phyloP scores from a whole-genome alignment of 495 filamentous ascomycete species.

The Penicillium bovifimosum region DNA sequence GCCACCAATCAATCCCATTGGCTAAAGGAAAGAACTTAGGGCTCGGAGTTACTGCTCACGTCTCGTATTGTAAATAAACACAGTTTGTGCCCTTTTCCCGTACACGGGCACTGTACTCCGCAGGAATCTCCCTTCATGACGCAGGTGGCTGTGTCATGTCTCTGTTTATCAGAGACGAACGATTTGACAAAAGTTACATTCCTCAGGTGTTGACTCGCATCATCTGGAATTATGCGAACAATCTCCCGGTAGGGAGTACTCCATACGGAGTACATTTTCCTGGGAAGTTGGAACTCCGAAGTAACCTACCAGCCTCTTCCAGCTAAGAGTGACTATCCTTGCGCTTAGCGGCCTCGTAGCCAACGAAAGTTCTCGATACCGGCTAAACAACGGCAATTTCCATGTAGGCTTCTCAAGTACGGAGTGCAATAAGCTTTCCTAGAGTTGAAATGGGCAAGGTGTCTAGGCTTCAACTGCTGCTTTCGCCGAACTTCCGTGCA shows the following conservation, averaged over 20 bases:
- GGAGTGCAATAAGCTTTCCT: background rate
- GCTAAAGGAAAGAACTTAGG: background rate
- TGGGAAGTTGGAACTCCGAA: background rate
- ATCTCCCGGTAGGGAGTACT: background rate
- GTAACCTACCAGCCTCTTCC: background rate
- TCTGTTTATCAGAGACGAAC: background rate
- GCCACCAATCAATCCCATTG: background rate
- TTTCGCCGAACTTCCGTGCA: background rate
- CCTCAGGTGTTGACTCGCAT: background rate
- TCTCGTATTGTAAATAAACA: slow-evolving; percentile 1
- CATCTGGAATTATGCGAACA: background rate
- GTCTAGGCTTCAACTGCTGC: background rate
- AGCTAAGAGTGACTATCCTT: background rate
- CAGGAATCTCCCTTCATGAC: slow-evolving; percentile 5
- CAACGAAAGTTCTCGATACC: background rate
- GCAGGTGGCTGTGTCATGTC: slow-evolving; percentile 19
- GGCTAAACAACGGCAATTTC: background rate
- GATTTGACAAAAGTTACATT: slow-evolving; percentile 9
- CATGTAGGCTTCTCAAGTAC: too few species aligned
- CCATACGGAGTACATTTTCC: background rate
- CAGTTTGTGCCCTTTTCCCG: background rate
- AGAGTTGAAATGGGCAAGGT: background rate
- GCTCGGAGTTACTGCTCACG: background rate
- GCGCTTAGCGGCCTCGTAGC: background rate
- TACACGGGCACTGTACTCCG: background rate